These are phyloP conservation scores for Pseudocercospora musae DNA, from an alignment of 2,329 filamentous ascomycete species.

Conservation along the genomic window DNA sequence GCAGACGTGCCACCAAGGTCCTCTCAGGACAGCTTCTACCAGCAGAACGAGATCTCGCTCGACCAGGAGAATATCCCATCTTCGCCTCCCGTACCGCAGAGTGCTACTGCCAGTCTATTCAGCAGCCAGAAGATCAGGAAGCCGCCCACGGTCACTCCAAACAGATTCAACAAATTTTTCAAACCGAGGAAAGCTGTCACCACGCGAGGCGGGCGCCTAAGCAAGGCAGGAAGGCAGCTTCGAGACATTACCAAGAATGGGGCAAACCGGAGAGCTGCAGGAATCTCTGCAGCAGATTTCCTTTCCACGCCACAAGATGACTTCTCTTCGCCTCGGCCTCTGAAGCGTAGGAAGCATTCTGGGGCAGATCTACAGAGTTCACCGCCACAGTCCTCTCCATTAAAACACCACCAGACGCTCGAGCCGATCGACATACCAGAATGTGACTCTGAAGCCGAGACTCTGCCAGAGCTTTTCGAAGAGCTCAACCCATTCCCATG, in stretches of 20 bases:
- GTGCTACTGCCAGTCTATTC: slow-evolving; percentile 4
- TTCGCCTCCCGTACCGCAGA: slow-evolving; percentile 24
- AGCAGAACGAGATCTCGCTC: slow-evolving; percentile 26
- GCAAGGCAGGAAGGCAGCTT: slow-evolving; percentile 45
- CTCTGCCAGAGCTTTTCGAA: slow-evolving; percentile 40
- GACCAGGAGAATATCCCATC: slow-evolving; percentile 35
- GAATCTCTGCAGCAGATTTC: slow-evolving; percentile 7
- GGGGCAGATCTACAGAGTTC: slow-evolving; percentile 42
- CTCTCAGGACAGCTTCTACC: slow-evolving; percentile 36
- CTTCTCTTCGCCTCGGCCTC: slow-evolving; percentile 27
- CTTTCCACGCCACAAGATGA: slow-evolving; percentile 10
- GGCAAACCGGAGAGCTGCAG: slow-evolving; percentile 37
- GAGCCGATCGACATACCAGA: slow-evolving; percentile 18
- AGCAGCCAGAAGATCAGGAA: slow-evolving; percentile 42
- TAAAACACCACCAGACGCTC: slow-evolving; percentile 37
- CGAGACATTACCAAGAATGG: slow-evolving; percentile 50
- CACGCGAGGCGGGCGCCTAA: slow-evolving; percentile 25
- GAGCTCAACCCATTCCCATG: slow-evolving; percentile 42
- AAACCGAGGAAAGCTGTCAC: slow-evolving; percentile 42
- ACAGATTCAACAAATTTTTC: slow-evolving; percentile 52
- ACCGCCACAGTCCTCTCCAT: slow-evolving; percentile 49
- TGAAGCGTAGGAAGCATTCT: slow-evolving; percentile 31
- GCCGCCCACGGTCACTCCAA: slow-evolving; percentile 51
- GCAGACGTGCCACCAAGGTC: slow-evolving; percentile 29
- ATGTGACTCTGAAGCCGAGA: slow-evolving; percentile 34